phyloP scores from a whole-genome alignment of 148 eudicot species.

The Nyssa sinensis region DNA sequence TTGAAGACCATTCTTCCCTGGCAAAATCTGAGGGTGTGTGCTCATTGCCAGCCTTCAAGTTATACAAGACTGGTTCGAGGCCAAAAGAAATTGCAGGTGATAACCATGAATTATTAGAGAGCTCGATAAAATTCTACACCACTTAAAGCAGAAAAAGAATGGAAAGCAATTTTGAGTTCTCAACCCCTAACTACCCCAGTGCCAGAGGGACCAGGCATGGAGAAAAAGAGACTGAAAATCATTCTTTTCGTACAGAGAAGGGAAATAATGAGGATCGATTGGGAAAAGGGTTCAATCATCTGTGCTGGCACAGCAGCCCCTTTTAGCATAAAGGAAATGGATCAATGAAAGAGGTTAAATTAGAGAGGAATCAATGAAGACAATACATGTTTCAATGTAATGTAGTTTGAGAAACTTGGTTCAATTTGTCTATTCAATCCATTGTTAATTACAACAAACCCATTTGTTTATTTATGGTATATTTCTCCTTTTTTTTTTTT shows the following conservation, averaged over 20 bases:
- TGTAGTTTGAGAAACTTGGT: neutral
- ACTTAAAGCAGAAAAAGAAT: neutral
- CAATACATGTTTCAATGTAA: neutral
- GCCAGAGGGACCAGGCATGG: neutral
- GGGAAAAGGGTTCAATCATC: too few species aligned
- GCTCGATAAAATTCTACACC: constrained; percentile 26
- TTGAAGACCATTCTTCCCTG: constrained; percentile 37
- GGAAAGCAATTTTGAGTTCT: neutral
- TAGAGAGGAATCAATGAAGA: neutral
- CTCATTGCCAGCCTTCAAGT: constrained; percentile 50
- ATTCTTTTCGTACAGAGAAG: neutral
- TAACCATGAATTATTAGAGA: constrained; percentile 46
- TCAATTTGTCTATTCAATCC: neutral
- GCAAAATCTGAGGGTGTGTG: constrained; percentile 45
- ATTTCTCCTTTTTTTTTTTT: too few species aligned
- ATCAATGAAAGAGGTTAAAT: too few species aligned
- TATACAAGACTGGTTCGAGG: constrained; percentile 51
- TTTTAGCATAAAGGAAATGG: neutral
- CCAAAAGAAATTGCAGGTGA: constrained; percentile 45
- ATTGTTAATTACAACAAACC: neutral
- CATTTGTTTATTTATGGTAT: too few species aligned
- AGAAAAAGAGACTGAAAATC: neutral
- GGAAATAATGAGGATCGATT: neutral
- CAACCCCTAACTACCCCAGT: neutral
- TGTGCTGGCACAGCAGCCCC: neutral